These are phyloP conservation scores for Phytophthora pistaciae DNA, from an alignment of 352 stramenopile species.

Conservation along the genomic window DNA sequence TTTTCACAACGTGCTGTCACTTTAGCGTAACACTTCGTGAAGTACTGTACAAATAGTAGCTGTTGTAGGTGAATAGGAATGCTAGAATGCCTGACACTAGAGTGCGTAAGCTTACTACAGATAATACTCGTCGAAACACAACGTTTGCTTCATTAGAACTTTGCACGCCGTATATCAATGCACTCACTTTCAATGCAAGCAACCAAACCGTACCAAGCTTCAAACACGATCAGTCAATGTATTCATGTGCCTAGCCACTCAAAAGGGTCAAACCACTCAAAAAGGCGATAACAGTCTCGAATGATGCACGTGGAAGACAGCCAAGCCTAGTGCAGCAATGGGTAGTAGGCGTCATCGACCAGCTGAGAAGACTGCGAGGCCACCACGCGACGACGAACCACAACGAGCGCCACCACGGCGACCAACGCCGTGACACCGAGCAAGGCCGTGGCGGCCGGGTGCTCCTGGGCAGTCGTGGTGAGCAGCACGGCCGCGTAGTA, in stretches of 20 bases:
- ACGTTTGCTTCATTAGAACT: too few relatives aligned
- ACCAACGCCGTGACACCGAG: conserved; percentile 52
- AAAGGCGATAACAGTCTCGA: background rate
- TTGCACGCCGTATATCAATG: too few relatives aligned
- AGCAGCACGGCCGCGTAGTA: conserved; percentile 34
- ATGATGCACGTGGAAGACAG: background rate
- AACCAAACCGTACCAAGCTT: too few relatives aligned
- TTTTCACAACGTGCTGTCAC: background rate
- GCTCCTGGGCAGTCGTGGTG: conserved; percentile 35
- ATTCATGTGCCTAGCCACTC: background rate
- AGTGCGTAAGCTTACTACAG: too few relatives aligned
- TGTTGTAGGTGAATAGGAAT: too few relatives aligned
- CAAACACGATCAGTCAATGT: background rate
- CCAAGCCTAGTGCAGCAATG: conserved; percentile 54
- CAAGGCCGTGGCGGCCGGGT: conserved; percentile 41
- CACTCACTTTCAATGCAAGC: too few relatives aligned
- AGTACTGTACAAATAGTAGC: too few relatives aligned
- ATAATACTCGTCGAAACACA: too few relatives aligned
- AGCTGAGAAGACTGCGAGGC: conserved; percentile 20
- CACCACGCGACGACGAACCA: conserved; percentile 44
- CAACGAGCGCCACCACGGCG: conserved; percentile 60
- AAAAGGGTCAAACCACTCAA: background rate
- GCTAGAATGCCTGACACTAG: too few relatives aligned
- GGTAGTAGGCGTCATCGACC: conserved; percentile 69
- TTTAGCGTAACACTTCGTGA: too few relatives aligned